A percentile compares a stretch with the other conserved stretches of the same genome.
Evolutionary conservation across 495 filamentous ascomycete species (phyloP).

Genomic region (Penicillium bialowiezense): DNA sequence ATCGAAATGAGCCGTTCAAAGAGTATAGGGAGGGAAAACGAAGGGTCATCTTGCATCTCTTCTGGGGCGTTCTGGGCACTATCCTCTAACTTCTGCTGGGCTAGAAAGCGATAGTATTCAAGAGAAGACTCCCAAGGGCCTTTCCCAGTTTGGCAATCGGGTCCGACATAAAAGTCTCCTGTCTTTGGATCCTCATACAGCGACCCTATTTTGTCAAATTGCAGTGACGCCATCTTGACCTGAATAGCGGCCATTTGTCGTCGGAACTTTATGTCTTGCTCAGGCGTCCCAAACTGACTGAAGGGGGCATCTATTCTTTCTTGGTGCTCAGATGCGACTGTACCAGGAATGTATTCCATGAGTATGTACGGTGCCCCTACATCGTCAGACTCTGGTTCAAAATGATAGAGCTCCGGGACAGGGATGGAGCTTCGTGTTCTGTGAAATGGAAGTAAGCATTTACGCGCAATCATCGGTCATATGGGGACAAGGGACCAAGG

Average conservation of each 20-base stretch:
- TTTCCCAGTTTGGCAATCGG: background rate
- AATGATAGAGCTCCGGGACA: background rate
- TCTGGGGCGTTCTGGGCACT: background rate
- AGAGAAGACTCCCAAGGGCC: background rate
- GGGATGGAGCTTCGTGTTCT: background rate
- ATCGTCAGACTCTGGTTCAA: background rate
- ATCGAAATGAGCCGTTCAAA: background rate
- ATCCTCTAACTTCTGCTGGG: background rate
- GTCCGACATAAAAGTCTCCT: background rate
- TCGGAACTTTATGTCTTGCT: background rate
- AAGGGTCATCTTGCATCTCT: background rate
- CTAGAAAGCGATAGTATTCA: background rate
- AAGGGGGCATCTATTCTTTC: too few relatives aligned
- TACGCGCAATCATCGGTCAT: too few relatives aligned
- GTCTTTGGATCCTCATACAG: background rate
- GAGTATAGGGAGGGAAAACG: background rate
- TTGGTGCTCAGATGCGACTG: background rate
- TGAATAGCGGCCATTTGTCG: background rate
- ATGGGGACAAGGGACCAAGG: too few relatives aligned
- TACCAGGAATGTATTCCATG: background rate
- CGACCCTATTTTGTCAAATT: background rate
- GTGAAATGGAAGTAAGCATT: too few relatives aligned
- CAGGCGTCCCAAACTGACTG: background rate
- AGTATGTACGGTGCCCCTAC: background rate
- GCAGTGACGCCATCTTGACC: background rate